Evolutionary conservation across 1,139 yeast genomes (phyloP).

Genomic region (Zygosaccharomyces pseudobailii): DNA sequence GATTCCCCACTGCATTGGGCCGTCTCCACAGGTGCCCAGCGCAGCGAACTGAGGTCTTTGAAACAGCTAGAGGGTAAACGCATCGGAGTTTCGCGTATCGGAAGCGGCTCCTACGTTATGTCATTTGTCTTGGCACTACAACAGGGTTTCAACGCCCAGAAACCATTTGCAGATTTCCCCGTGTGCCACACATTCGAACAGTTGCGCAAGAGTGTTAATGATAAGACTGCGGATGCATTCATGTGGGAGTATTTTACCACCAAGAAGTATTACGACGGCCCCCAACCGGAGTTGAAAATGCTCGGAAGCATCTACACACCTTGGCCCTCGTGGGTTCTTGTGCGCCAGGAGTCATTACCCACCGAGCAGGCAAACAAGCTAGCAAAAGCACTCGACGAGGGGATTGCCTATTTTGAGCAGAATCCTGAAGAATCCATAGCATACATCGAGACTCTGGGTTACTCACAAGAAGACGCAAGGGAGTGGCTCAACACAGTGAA

Average conservation of each 20-base stretch:
- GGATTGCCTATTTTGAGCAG: slow-evolving; percentile 57
- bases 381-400: slow-evolving; percentile 54
- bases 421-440: slow-evolving; percentile 63
- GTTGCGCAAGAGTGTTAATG: slow-evolving; percentile 74
- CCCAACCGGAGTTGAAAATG: slow-evolving; percentile 59
- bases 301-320: slow-evolving; percentile 91
- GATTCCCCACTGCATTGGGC: slow-evolving; percentile 89
- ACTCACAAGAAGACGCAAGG: slow-evolving; percentile 65
- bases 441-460: slow-evolving; percentile 68
- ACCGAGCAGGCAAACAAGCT: slow-evolving; percentile 40
- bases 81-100: slow-evolving; percentile 85
- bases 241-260: slow-evolving; percentile 96
- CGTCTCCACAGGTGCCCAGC: slow-evolving; percentile 64
- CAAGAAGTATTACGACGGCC: slow-evolving; percentile 70
- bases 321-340: slow-evolving; percentile 93
- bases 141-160: slow-evolving; percentile 37
- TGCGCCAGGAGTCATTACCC: slow-evolving; percentile 43
- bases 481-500: slow-evolving; percentile 53
- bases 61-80: slow-evolving; percentile 54
- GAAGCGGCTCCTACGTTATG: slow-evolving; percentile 91
- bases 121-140: slow-evolving; percentile 74
- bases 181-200: slow-evolving; percentile 66
- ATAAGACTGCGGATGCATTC: slow-evolving; percentile 66
- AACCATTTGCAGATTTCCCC: slow-evolving; percentile 51
- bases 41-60: slow-evolving; percentile 49